Percentiles rank a stretch among this genome's conserved stretches.
Conservation (phyloP, 495 filamentous ascomycete genomes). For the Penicillium steckii region DNA sequence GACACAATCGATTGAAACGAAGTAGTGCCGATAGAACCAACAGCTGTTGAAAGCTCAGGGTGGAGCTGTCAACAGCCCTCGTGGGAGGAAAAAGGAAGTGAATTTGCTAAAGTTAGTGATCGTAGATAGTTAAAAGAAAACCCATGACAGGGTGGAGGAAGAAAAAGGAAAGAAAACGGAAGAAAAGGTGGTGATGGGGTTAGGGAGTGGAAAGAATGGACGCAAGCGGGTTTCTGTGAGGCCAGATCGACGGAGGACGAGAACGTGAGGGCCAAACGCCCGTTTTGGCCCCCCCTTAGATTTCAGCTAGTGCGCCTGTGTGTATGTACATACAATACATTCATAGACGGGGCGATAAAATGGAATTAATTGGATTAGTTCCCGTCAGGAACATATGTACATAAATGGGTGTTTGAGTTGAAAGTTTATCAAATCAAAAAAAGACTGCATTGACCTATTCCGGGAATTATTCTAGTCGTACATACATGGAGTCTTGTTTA, state of each 20-base stretch:
- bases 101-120: constrained; percentile 34
- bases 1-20: constrained; percentile 2
- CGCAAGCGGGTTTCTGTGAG: no score
- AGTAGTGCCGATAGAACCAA: constrained; percentile 1
- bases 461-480: no score
- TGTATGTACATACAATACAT: background rate
- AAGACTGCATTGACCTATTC: no score
- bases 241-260: no score
- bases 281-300: constrained; percentile 14
- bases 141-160: constrained; percentile 36
- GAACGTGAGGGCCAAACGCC: constrained; percentile 17
- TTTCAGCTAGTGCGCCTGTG: constrained; percentile 9
- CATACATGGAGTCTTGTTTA: no score
- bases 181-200: constrained; percentile 9
- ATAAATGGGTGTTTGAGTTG: no score
- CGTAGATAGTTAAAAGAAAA: constrained; percentile 31
- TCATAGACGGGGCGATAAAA: no score
- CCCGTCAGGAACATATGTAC: no score
- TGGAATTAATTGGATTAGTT: no score
- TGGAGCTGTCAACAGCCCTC: constrained; percentile 25
- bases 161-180: constrained; percentile 18
- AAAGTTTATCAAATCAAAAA: no score
- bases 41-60: constrained; percentile 15
- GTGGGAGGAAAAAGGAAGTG: constrained; percentile 28
- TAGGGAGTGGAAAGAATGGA: constrained; percentile 27